phyloP scores from a whole-genome alignment of 768 basidiomycete species.

The Boletus rubescentipes region DNA sequence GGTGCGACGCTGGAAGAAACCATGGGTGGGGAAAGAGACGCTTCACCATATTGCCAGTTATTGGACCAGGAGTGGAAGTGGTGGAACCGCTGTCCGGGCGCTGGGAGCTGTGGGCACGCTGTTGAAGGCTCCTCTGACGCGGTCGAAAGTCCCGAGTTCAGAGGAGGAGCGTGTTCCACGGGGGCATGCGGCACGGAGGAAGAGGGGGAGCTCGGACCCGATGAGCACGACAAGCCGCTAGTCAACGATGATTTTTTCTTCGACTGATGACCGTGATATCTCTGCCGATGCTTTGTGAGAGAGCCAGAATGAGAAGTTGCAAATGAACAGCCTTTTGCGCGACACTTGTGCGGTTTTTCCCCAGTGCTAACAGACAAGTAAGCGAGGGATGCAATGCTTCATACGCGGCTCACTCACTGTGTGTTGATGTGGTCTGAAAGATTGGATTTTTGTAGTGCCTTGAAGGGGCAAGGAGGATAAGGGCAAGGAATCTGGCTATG shows the following conservation, averaged over 20 bases:
- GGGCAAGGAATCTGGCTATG: conserved; percentile 24
- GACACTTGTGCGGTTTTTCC: conserved; percentile 7
- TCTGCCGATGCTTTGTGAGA: background rate
- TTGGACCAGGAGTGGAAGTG: too few species aligned
- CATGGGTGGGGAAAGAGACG: too few species aligned
- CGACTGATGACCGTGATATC: conserved; percentile 1
- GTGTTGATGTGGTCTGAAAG: conserved; percentile 28
- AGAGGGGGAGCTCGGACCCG: too few species aligned
- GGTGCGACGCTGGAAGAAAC: too few species aligned
- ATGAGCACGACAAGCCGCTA: too few species aligned
- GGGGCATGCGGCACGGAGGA: too few species aligned
- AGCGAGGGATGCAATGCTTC: background rate
- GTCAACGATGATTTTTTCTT: too few species aligned
- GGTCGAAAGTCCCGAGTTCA: too few species aligned
- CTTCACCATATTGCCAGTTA: too few species aligned
- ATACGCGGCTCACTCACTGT: conserved; percentile 26
- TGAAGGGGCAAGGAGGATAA: conserved; percentile 17
- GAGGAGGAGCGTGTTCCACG: too few species aligned
- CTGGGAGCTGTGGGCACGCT: background rate
- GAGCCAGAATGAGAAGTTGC: background rate
- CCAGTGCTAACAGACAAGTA: conserved; percentile 8
- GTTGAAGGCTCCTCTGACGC: too few species aligned
- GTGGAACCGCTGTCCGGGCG: too few species aligned
- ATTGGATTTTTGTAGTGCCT: conserved; percentile 29
- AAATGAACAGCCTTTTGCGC: background rate